Conservation (phyloP, 352 stramenopile species). For the Globisporangium parvum region DNA sequence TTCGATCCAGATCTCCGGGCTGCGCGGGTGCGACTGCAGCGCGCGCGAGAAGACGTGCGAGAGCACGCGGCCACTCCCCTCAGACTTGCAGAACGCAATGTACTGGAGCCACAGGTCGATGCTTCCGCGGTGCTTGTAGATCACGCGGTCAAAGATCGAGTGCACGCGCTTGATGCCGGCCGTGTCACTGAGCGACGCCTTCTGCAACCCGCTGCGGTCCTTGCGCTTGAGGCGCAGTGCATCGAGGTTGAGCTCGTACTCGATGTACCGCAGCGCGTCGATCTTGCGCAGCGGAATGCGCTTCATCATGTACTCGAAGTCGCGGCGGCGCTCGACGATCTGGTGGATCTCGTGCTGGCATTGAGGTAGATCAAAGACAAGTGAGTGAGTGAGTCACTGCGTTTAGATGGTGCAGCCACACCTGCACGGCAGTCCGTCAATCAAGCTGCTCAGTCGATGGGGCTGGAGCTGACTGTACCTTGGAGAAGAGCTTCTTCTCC, state of each 20-base stretch:
- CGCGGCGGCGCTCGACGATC: constrained; percentile 84
- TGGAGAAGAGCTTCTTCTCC: constrained; percentile 78
- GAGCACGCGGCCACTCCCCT: constrained; percentile 61
- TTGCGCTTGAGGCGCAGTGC: constrained; percentile 83
- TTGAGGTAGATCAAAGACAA: no score
- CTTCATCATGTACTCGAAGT: constrained; percentile 92
- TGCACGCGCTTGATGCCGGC: constrained; percentile 68
- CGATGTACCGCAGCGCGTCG: constrained; percentile 91
- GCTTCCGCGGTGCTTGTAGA: constrained; percentile 86
- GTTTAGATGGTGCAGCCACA: not conserved
- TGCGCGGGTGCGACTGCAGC: constrained; percentile 83
- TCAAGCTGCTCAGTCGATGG: no score
- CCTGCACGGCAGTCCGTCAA: constrained; percentile 3
- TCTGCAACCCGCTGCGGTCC: constrained; percentile 55
- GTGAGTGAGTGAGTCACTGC: not conserved
- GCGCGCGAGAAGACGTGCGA: constrained; percentile 81
- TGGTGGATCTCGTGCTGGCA: constrained; percentile 91
- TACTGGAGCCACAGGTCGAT: constrained; percentile 91
- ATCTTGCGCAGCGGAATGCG: constrained; percentile 86
- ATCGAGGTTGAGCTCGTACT: constrained; percentile 92
- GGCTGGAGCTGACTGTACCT: constrained; percentile 4
- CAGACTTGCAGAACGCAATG: constrained; percentile 80
- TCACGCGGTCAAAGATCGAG: constrained; percentile 80
- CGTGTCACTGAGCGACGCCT: constrained; percentile 69
- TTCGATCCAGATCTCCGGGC: constrained; percentile 86